Base-by-base conservation (phyloP, 2,329 filamentous ascomycete genomes). In the Trichothecium roseum region DNA sequence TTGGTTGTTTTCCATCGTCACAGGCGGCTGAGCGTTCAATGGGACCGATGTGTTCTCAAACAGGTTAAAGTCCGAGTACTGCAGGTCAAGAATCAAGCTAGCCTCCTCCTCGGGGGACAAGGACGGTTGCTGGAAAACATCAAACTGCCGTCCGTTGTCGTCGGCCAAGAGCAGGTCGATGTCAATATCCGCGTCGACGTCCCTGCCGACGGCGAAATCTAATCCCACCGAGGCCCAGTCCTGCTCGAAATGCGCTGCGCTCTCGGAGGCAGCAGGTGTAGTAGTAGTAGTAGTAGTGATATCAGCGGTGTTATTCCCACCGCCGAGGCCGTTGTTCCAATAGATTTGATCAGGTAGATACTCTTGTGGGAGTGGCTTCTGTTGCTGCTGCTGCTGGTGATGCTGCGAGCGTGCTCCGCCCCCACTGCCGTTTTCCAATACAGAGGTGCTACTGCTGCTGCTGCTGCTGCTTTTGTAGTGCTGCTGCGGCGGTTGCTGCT, bases 281-380 rank as follows among this genome's bases (percentile, higher is more conserved):
- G 20, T 24, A 6, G 10, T 6, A 6, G 20, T 24, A 10, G 14
- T 14, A 24, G 16, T 28, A 27, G 26, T 35, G 24, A 13, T 35
- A 18, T 22, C 6, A 27, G 16, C 14, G 18, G 6, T 30, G 33
- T 35, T 29, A 22, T 28, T 36, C 26, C 10, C 20, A 24, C 10
- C 20, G 10, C 20, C 20, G 10, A 24, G 13, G n/a, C 17, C 24
- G 34, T 36, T 35, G 8, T 24, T 24, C 20, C 20, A 24, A 24
- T 24, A 24, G 18, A 14, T 27, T 27, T 30, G 34, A 18, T n/a
- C 18, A 26, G 32, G 9, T 34, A 14, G 32, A 13, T 34, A 26
- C 22, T 20, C 29, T 50, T 49, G 34, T 47, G 47, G 20, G 10
- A 24, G 31, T 31, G 18, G 27, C 17, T 28, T 17, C 27, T 28